A percentile compares a stretch with the other conserved stretches of the same genome.
These are phyloP conservation scores for Boletus rubropictus DNA, from an alignment of 768 basidiomycete species.

Conservation along the genomic window DNA sequence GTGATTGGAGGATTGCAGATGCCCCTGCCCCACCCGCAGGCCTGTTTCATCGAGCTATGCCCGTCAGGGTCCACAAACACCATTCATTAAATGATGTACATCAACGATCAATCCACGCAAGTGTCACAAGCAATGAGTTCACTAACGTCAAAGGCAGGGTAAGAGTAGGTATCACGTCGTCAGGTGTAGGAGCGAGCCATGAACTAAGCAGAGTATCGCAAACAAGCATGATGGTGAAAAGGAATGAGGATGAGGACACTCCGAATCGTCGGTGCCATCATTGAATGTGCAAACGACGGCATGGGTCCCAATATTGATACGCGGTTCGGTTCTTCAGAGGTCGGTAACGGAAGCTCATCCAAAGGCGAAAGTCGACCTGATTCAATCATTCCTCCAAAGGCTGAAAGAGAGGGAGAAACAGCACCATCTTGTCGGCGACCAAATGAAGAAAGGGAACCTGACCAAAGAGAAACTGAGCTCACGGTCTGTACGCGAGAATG, in stretches of 20 bases:
- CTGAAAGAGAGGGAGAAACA: conserved; percentile 47
- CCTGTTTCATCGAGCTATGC: too few species aligned
- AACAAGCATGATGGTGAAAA: not conserved
- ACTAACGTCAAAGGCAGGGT: not conserved
- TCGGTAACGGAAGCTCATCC: conserved; percentile 17
- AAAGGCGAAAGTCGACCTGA: conserved; percentile 20
- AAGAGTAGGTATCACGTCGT: conserved; percentile 13
- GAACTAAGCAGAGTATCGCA: conserved; percentile 11
- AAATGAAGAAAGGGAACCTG: conserved; percentile 51
- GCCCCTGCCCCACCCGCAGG: too few species aligned
- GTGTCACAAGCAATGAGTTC: not conserved
- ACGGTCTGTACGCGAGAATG: conserved; percentile 34
- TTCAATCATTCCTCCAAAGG: conserved; percentile 36
- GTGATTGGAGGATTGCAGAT: too few species aligned
- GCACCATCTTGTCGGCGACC: conserved; percentile 35
- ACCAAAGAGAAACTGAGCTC: conserved; percentile 39
- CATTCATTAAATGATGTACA: not conserved
- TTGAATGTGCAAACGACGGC: conserved; percentile 29
- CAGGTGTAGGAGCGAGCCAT: conserved; percentile 1
- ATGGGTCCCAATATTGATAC: conserved; percentile 29
- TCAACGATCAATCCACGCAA: not conserved
- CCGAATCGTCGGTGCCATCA: conserved; percentile 27
- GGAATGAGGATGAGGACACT: conserved; percentile 15
- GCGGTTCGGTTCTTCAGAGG: conserved; percentile 17
- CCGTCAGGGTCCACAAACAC: too few species aligned